A percentile compares a stretch with the other conserved stretches of the same genome.
These are phyloP conservation scores for Rhizophagus prolifer DNA, from an alignment of 192 early-diverging fungal species.

Conservation along the genomic window DNA sequence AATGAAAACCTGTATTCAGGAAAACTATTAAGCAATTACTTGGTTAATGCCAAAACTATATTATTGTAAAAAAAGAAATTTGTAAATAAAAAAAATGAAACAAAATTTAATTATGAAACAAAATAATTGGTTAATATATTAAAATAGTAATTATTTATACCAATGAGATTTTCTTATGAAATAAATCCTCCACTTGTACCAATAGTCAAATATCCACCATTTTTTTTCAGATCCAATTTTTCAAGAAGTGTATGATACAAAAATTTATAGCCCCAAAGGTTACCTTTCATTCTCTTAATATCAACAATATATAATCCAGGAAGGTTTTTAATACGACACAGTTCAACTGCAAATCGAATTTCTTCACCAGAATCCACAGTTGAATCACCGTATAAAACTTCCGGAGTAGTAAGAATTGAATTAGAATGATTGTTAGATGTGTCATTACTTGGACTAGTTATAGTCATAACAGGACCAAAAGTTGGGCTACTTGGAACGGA, in stretches of 20 bases:
- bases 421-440: slow-evolving; percentile 30
- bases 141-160: neutral
- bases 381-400: slow-evolving; percentile 55
- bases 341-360: slow-evolving; percentile 83
- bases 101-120: neutral
- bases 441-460: slow-evolving; percentile 27
- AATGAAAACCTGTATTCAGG: neutral
- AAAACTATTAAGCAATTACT: neutral
- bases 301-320: slow-evolving; percentile 74
- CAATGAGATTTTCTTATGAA: neutral
- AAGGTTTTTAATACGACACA: slow-evolving; percentile 90
- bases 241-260: slow-evolving; percentile 63
- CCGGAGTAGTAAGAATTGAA: slow-evolving; percentile 26
- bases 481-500: slow-evolving; percentile 10
- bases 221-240: slow-evolving; percentile 45
- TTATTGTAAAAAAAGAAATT: neutral
- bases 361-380: slow-evolving; percentile 69
- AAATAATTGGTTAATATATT: neutral
- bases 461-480: slow-evolving; percentile 13
- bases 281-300: slow-evolving; percentile 69
- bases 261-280: slow-evolving; percentile 78
- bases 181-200: slow-evolving; percentile 29
- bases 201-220: slow-evolving; percentile 47
- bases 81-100: neutral
- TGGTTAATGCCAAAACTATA: neutral